Percentiles rank a stretch among this genome's conserved stretches.
Evolutionary conservation across 306 rosid genomes (phyloP).

Genomic region (Medicago arabica): DNA sequence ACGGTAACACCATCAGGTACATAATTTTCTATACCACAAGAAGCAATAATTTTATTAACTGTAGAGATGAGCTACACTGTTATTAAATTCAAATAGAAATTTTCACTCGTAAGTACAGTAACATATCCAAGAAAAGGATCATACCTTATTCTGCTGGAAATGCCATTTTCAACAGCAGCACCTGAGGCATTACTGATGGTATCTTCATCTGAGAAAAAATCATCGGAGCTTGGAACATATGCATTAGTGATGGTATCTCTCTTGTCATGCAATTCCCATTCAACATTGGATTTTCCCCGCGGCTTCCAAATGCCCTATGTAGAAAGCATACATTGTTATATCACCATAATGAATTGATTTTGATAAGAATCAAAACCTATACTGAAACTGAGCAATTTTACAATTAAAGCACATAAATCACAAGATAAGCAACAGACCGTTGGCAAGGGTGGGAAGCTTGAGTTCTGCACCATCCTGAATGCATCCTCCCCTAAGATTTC

Average conservation of each 20-base stretch:
- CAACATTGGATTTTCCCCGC: conserved; percentile 42
- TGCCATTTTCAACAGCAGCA: conserved; percentile 31
- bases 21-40: not conserved
- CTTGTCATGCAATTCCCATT: conserved; percentile 48
- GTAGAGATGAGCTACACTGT: conserved; percentile 10
- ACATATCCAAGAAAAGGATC: conserved; percentile 26
- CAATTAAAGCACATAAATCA: conserved; percentile 20
- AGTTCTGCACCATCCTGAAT: conserved; percentile 52
- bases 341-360: too few relatives aligned
- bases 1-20: not conserved
- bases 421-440: conserved; percentile 53
- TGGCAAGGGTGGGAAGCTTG: conserved; percentile 43
- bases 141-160: conserved; percentile 56
- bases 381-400: not conserved
- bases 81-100: conserved; percentile 15
- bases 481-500: conserved; percentile 68
- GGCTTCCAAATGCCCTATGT: conserved; percentile 45
- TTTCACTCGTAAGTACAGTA: conserved; percentile 18
- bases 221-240: conserved; percentile 43
- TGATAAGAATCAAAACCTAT: not conserved
- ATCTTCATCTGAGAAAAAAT: conserved; percentile 37
- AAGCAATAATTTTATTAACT: not conserved
- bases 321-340: too few relatives aligned
- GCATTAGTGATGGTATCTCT: too few relatives aligned
- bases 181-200: conserved; percentile 37